phyloP scores from a whole-genome alignment of 2,329 filamentous ascomycete species.

The Dendrostoma leiphaemia region DNA sequence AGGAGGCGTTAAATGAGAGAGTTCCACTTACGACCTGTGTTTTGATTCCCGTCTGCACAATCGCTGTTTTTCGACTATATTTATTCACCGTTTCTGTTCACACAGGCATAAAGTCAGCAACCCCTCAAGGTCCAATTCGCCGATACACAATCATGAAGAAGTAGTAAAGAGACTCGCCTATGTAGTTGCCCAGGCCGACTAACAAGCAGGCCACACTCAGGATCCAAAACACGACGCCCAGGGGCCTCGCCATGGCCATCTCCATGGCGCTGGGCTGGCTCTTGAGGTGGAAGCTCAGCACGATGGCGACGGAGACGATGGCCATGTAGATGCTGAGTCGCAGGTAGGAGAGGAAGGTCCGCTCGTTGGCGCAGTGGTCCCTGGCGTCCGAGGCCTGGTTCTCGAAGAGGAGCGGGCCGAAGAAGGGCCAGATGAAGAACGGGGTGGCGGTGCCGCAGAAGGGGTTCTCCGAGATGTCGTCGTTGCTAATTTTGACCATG shows the following conservation, averaged over 20 bases:
- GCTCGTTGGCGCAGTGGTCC: conserved; percentile 77
- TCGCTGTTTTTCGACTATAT: conserved; percentile 73
- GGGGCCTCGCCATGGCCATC: conserved; percentile 72
- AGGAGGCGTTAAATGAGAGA: background rate
- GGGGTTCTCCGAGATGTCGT: background rate
- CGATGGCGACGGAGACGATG: conserved; percentile 84
- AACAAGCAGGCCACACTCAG: conserved; percentile 74
- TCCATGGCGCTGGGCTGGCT: conserved; percentile 68
- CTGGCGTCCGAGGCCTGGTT: conserved; percentile 73
- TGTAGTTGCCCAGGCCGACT: conserved; percentile 82
- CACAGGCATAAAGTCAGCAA: background rate
- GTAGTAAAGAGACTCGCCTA: conserved; percentile 50
- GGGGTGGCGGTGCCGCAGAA: conserved; percentile 24
- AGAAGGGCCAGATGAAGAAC: conserved; percentile 61
- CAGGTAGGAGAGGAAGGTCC: conserved; percentile 88
- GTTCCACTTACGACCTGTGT: conserved; percentile 70
- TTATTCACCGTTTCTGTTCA: conserved; percentile 66
- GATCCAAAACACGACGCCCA: conserved; percentile 86
- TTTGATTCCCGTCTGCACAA: conserved; percentile 92
- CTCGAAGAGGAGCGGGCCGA: conserved; percentile 69
- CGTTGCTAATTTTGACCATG: too few species aligned
- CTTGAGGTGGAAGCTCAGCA: conserved; percentile 90
- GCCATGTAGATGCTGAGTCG: conserved; percentile 88
- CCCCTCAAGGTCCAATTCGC: background rate
- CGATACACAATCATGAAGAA: background rate